A percentile compares a stretch with the other conserved stretches of the same genome.
Evolutionary conservation across 2,329 filamentous ascomycete species (phyloP).

Genomic region (Arthroderma sp.): DNA sequence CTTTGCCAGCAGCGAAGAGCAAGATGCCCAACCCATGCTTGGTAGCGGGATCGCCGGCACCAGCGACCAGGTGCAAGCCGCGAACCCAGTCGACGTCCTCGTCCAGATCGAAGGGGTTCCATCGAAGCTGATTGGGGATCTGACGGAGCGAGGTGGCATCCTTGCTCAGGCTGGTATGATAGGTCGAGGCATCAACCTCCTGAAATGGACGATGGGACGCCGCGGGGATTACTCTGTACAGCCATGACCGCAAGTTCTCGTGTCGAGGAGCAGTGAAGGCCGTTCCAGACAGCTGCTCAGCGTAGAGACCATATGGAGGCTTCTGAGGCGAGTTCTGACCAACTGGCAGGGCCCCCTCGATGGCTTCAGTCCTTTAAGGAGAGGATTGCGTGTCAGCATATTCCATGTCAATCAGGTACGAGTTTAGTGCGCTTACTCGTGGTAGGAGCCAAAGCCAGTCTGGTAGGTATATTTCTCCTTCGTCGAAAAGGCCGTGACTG

Average conservation of each 20-base stretch:
- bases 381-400: not conserved
- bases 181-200: slow-evolving; percentile 34
- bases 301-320: slow-evolving; percentile 64
- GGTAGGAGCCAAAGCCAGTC: slow-evolving; percentile 64
- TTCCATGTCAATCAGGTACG: not conserved
- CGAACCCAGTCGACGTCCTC: slow-evolving; percentile 57
- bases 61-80: slow-evolving; percentile 59
- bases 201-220: slow-evolving; percentile 45
- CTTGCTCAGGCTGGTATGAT: slow-evolving; percentile 34
- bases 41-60: slow-evolving; percentile 64
- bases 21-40: slow-evolving; percentile 71
- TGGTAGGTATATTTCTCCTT: slow-evolving; percentile 63
- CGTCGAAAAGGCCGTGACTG: slow-evolving; percentile 50
- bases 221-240: slow-evolving; percentile 57
- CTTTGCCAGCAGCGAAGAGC: slow-evolving; percentile 65
- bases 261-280: slow-evolving; percentile 58
- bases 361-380: slow-evolving; percentile 55
- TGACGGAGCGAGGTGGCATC: slow-evolving; percentile 40
- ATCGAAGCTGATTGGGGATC: slow-evolving; percentile 65
- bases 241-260: slow-evolving; percentile 60
- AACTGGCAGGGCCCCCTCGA: slow-evolving; percentile 60
- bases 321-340: slow-evolving; percentile 75
- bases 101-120: slow-evolving; percentile 66
- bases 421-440: slow-evolving; percentile 49
- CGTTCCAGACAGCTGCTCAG: slow-evolving; percentile 65